phyloP scores from a whole-genome alignment of 192 early-diverging fungal genomes.

The Umbelopsis isabellina region DNA sequence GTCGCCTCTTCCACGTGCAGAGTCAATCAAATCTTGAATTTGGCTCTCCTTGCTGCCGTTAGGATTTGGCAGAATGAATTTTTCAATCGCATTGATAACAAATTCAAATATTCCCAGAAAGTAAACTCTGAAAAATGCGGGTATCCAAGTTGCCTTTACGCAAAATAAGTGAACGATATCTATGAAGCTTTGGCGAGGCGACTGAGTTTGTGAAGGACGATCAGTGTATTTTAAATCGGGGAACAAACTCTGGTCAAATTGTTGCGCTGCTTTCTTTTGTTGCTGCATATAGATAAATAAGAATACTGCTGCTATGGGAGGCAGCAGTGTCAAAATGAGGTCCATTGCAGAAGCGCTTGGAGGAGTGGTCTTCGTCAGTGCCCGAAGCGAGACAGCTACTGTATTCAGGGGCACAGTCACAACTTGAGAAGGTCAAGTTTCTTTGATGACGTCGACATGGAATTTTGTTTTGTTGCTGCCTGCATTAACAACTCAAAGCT shows the following conservation, averaged over 20 bases:
- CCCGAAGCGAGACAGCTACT: neutral
- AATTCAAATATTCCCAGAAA: neutral
- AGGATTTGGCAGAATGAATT: neutral
- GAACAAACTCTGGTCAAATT: neutral
- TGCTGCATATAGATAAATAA: neutral
- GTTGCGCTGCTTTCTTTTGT: neutral
- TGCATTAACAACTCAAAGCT: constrained; percentile 7
- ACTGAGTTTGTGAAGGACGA: neutral
- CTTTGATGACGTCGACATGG: constrained; percentile 3
- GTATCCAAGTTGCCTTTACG: neutral
- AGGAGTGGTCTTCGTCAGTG: neutral
- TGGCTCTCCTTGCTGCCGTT: neutral
- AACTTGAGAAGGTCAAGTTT: no score
- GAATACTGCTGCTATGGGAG: constrained; percentile 4
- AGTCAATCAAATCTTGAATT: neutral
- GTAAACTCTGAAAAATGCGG: neutral
- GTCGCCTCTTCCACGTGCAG: neutral
- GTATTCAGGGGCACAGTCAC: neutral
- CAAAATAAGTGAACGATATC: neutral
- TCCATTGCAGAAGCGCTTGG: neutral
- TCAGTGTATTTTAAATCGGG: neutral
- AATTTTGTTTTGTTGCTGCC: constrained; percentile 21
- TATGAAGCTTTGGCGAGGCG: neutral
- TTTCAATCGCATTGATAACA: neutral
- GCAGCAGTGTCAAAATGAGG: neutral